Percentiles rank a stretch among this genome's conserved stretches.
Conservation (phyloP, 2,329 filamentous ascomycete species). For the Fusarium drepaniforme region DNA sequence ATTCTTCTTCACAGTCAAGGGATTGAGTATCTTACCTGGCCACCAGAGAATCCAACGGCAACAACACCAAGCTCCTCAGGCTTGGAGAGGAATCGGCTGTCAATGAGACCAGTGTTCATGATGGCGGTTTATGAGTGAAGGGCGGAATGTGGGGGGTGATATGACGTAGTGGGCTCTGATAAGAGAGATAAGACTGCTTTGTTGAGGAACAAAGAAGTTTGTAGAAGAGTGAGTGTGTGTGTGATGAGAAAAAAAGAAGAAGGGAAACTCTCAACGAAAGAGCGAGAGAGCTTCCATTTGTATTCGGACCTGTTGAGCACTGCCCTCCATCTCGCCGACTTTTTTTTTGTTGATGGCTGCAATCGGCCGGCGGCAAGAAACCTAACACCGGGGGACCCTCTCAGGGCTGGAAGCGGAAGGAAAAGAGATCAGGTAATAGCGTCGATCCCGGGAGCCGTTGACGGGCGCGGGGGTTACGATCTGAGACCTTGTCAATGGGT, state of each 20-base stretch:
- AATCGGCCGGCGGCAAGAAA: conserved; percentile 42
- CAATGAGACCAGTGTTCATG: conserved; percentile 67
- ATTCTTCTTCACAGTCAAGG: conserved; percentile 5
- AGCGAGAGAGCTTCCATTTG: conserved; percentile 35
- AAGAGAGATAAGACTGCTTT: conserved; percentile 15
- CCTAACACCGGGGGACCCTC: background rate
- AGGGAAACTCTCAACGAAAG: background rate
- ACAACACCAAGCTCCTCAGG: conserved; percentile 89
- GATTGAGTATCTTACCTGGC: conserved; percentile 75
- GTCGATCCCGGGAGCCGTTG: conserved; percentile 23
- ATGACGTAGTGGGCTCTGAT: conserved; percentile 42
- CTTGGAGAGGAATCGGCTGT: conserved; percentile 82
- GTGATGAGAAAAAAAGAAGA: conserved; percentile 2
- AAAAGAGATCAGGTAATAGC: conserved; percentile 40
- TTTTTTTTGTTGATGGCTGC: conserved; percentile 25
- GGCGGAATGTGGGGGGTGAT: conserved; percentile 31
- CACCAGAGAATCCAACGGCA: conserved; percentile 95
- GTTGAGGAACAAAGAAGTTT: conserved; percentile 4
- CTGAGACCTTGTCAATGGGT: conserved; percentile 9
- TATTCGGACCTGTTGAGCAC: conserved; percentile 28
- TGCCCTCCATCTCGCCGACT: conserved; percentile 26
- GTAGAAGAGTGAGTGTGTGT: background rate
- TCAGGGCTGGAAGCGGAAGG: conserved; percentile 27
- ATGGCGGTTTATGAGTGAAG: conserved; percentile 36
- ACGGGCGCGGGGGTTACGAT: conserved; percentile 33